These are phyloP conservation scores for Chlorella ohadii DNA, from an alignment of 139 green algal genomes.

Conservation along the genomic window DNA sequence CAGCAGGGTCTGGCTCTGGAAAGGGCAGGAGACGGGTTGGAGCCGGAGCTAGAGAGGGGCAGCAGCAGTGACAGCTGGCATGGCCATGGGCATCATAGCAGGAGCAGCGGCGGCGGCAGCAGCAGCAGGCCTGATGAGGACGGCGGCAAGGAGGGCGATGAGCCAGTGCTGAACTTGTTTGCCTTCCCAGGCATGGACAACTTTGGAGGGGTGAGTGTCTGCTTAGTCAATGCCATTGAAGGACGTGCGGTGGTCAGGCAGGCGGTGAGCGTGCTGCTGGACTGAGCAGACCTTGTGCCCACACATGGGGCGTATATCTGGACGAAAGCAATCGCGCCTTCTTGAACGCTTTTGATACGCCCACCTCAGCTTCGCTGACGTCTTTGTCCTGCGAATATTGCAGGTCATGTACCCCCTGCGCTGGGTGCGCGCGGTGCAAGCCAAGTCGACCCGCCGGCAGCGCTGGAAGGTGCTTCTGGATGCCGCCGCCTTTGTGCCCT, in stretches of 20 bases:
- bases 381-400: too few species aligned
- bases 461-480: slow-evolving; percentile 73
- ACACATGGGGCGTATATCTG: too few species aligned
- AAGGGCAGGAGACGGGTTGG: not conserved
- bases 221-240: too few species aligned
- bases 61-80: not conserved
- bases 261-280: too few species aligned
- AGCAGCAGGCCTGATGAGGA: not conserved
- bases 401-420: slow-evolving; percentile 46
- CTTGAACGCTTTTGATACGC: too few species aligned
- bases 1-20: not conserved
- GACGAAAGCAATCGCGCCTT: too few species aligned
- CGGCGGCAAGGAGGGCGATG: not conserved
- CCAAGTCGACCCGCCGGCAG: slow-evolving; percentile 47
- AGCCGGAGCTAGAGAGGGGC: too few species aligned
- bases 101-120: not conserved
- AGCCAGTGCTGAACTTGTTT: slow-evolving; percentile 63
- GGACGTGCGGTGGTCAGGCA: too few species aligned
- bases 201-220: slow-evolving; percentile 67
- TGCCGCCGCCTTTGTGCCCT: slow-evolving; percentile 75
- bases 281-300: too few species aligned
- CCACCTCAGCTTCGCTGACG: too few species aligned
- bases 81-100: too few species aligned
- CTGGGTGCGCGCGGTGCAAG: slow-evolving; percentile 66
- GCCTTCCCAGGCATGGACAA: slow-evolving; percentile 82